Evolutionary conservation across 31 red algal genomes (phyloP), one percentile per base, ranked within the genome.

Genomic region (Endocladia muricata): DNA sequence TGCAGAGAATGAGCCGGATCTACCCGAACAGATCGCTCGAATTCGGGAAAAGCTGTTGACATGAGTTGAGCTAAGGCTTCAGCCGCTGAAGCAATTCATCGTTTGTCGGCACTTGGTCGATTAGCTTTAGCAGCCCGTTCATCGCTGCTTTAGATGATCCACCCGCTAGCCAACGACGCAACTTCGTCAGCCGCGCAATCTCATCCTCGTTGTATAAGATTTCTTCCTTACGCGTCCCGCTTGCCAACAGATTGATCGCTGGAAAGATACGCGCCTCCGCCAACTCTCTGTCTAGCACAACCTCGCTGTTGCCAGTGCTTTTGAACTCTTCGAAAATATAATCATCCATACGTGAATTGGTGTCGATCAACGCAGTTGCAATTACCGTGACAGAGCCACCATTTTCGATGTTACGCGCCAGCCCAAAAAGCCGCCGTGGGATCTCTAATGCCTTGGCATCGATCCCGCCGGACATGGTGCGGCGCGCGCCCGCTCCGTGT

Each of bases 261-360:
- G 66, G 66, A 37, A 70, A 70, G 43, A 70, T 70, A 7, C 66
- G 66, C 30, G 15, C 17, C 8, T 70, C 34, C 29, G 15, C 36
- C 15, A 70, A 17, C 29, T 44, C 17, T 7, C 66, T 7, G 9
- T 11, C 11, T 39, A 70, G 29, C 6, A 44, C 33, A 42, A 70
- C 8, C 29, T 70, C 66, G 17, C 11, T 70, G 66, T 70, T 70
- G 29, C 66, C 66, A 19, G 66, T 70, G 11, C 66, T 37, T 42
- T 70, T 70, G 26, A 70, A 70, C 38, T 70, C 66, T 44, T 70
- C 66, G 29, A 44, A 70, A 37, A 70, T 70, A 39, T 44, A 26
- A 8, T 70, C 66, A 70, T 70, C 66, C 66, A 70, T 70, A 6
- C 34, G 13, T 21, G 31, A 44, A 41, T 37, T 37, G 35, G 66